Conservation (phyloP, 208 protist species). For the Lotmaria passim region DNA sequence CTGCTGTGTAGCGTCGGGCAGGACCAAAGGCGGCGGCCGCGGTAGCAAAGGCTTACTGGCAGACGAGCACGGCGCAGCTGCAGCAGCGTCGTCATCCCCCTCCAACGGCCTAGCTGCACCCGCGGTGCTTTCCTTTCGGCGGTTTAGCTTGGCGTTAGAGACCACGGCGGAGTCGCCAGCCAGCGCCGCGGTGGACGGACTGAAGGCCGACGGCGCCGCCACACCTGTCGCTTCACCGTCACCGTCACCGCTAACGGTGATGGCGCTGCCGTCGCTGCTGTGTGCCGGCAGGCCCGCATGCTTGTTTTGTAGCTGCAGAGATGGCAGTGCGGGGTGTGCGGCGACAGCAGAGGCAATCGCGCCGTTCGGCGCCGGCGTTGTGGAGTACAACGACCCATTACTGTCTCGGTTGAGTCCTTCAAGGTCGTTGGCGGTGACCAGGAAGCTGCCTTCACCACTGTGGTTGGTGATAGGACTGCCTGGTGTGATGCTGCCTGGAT, state of each 20-base stretch:
- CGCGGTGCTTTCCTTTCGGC: too few species aligned
- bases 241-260: too few species aligned
- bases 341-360: background rate
- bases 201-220: too few species aligned
- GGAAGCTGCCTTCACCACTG: conserved; percentile 12
- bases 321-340: background rate
- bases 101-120: too few species aligned
- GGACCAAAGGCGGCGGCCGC: background rate
- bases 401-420: background rate
- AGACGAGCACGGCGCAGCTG: too few species aligned
- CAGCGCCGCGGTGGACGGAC: too few species aligned
- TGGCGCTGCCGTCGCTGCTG: background rate
- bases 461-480: background rate
- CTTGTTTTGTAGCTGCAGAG: background rate
- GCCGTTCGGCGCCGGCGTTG: background rate
- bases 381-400: background rate
- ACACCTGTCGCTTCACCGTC: too few species aligned
- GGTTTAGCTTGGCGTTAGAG: too few species aligned
- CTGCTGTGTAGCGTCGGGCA: background rate
- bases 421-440: conserved; percentile 6
- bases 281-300: conserved; percentile 1
- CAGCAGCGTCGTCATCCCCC: too few species aligned
- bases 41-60: too few species aligned
- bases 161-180: too few species aligned
- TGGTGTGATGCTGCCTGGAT: background rate